Percentiles rank a stretch among this genome's conserved stretches.
Conservation (phyloP, 768 basidiomycete genomes). For the Piloderma croceum region DNA sequence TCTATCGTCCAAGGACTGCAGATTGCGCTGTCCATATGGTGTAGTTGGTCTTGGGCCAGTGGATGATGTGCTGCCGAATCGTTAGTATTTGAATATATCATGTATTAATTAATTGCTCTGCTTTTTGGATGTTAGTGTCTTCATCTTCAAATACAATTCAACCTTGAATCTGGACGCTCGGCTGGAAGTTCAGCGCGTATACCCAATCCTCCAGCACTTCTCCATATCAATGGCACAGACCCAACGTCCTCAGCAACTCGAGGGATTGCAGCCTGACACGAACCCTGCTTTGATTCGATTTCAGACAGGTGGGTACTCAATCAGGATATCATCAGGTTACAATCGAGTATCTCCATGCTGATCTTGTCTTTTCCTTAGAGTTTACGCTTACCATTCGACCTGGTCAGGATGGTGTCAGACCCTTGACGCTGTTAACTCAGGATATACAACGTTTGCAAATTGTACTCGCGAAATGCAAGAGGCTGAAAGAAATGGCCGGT, state of each 20-base stretch:
- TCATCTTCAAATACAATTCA: conserved; percentile 39
- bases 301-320: conserved; percentile 39
- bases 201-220: conserved; percentile 55
- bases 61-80: too few species aligned
- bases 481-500: conserved; percentile 49
- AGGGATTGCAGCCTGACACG: conserved; percentile 27
- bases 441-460: conserved; percentile 43
- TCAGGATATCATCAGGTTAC: conserved; percentile 6
- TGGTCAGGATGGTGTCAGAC: conserved; percentile 14
- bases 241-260: conserved; percentile 31
- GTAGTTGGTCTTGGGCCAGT: neutral
- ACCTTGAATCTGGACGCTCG: conserved; percentile 16
- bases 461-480: conserved; percentile 52
- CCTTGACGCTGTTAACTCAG: conserved; percentile 41
- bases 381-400: conserved; percentile 9
- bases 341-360: neutral
- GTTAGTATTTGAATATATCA: neutral
- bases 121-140: conserved; percentile 43
- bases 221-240: conserved; percentile 54
- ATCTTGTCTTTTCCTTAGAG: conserved; percentile 3
- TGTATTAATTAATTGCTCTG: too few species aligned
- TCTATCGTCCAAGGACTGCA: neutral
- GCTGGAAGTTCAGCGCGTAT: conserved; percentile 42
- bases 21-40: conserved; percentile 4
- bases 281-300: conserved; percentile 19